Conservation (phyloP, 768 basidiomycete genomes). For the Tricholoma matsutake region DNA sequence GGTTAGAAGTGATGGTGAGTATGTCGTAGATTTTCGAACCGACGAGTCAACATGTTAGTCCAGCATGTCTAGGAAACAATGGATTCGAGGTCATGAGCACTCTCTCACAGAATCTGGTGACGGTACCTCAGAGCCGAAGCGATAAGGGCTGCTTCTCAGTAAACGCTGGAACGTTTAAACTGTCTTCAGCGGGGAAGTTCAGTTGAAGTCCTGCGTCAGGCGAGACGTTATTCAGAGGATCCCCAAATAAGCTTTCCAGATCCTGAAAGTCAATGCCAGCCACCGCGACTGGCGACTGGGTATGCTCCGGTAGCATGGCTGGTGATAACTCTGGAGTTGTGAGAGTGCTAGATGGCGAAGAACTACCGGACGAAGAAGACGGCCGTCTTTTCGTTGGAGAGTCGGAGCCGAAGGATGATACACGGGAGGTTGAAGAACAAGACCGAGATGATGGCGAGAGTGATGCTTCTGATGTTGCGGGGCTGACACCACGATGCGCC, state of each 20-base stretch:
- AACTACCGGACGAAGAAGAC: conserved; percentile 15
- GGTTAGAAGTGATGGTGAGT: background rate
- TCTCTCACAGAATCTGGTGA: background rate
- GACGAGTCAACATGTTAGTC: background rate
- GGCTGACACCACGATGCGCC: conserved; percentile 11
- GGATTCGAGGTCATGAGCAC: background rate
- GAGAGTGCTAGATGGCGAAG: conserved; percentile 9
- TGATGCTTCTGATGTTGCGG: conserved; percentile 9
- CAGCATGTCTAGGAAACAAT: background rate
- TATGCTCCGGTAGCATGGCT: conserved; percentile 1
- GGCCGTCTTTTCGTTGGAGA: conserved; percentile 8
- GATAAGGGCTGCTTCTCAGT: background rate
- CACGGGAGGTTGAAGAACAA: conserved; percentile 9
- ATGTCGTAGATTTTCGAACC: background rate
- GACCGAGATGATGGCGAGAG: conserved; percentile 9
- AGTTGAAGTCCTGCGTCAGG: background rate
- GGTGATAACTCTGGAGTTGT: conserved; percentile 10
- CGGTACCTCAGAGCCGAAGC: background rate
- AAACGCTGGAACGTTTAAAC: background rate
- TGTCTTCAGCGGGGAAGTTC: background rate
- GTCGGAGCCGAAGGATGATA: conserved; percentile 7
- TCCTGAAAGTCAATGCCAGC: conserved; percentile 10
- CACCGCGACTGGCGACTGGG: background rate
- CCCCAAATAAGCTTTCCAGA: conserved; percentile 1
- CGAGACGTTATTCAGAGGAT: background rate